Evolutionary conservation across 1,284 basidiomycete genomes (phyloP), one percentile per base, ranked within the genome.

Genomic region (Marasmius tenuissimus): DNA sequence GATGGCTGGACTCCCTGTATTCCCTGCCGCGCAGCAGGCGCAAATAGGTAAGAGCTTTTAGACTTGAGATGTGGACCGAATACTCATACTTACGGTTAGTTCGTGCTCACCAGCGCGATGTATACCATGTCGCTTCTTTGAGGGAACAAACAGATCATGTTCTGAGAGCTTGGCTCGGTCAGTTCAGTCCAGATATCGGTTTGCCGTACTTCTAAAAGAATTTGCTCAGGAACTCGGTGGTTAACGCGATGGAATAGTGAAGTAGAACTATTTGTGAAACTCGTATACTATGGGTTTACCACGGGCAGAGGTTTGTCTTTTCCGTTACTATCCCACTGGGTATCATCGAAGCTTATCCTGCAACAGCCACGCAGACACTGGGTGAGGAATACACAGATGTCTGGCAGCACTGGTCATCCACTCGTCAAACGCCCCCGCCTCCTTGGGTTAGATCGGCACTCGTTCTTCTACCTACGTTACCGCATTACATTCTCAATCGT

Each of bases 321-420:
- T 50, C 49, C 8, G 53, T 18, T 6, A 40, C 18, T 10, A 22
- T 34, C 55, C 35, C 49, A 50, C 49, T 54, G 7, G 34, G 27
- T 42, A 33, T 54, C 45, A 22, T 42, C 8, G 50, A 38, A 50
- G 52, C 39, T 50, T 27, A 42, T 18, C 51, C 5, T 40, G 37
- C 20, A 50, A 37, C 68, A 91, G 94, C 89, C 3, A 83, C 81
- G 2, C 93, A 94, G 73, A 94, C 92, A 2, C 80, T 96, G 0
- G 94, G 94, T 14, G 94, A 97, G 74, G 94, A 97, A 72, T 97
- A 97, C 70, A 95, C 93, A 0, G 92, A 93, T 69, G 89, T 93
- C 37, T 90, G 93, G 85, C 85, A 89, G 59, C 85, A 87, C 61
- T 86, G 87, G 12, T 70, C 75, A 16, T 74, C 70, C 49, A 72